Base-by-base conservation (phyloP, 2,329 filamentous ascomycete genomes). In the Claviceps spartinae region DNA sequence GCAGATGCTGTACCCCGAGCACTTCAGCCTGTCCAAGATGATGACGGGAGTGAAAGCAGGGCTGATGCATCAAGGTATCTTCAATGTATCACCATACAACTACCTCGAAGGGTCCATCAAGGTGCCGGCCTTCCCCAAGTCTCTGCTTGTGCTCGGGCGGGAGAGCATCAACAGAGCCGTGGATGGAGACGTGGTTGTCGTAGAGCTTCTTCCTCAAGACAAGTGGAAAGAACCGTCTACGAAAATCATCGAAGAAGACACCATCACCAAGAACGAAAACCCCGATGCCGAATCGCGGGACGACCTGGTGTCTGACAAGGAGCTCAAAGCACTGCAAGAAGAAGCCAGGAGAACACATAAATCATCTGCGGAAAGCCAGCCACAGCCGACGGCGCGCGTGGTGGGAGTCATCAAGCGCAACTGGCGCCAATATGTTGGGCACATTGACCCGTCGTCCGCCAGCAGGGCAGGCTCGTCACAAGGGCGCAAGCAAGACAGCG, bases 181-280 rank as follows among this genome's bases (percentile, higher is more conserved):
- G 20, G 88, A 93, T 54, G 91, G 91, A 22, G 93, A 98, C 67
- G 72, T 93, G 11, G 90, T 96, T 1, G 90, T 96, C 2, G 85
- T 98, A 14, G 90, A 98, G 67, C 79, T 98, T 3, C 73, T 98
- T 2, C 89, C 93, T 0, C 86, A 90, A 65, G 88, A 95, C 52
- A 91, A 96, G 66, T 98, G 93, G 93, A 97, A 96, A 69, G 83
- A 86, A 46, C 90, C 93, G 1, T 97, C 91, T 2, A 91, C 88
- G 4, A 95, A 95, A 66, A 91, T 98, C 47, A 83, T 98, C 36
- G 93, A 98, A 59, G 93, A 98, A 65, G 91, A 96, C 60, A 79
- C 84, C 1, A 73, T 97, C 41, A 95, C 89, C 51, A 88, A 86
- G 67, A 88, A 98, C 62, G 93, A 98, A 62, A 95, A 95, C 60